Percentiles rank a stretch among this genome's conserved stretches.
These are phyloP conservation scores for Diversispora epigaea DNA, from an alignment of 192 early-diverging fungal species.

Conservation along the genomic window DNA sequence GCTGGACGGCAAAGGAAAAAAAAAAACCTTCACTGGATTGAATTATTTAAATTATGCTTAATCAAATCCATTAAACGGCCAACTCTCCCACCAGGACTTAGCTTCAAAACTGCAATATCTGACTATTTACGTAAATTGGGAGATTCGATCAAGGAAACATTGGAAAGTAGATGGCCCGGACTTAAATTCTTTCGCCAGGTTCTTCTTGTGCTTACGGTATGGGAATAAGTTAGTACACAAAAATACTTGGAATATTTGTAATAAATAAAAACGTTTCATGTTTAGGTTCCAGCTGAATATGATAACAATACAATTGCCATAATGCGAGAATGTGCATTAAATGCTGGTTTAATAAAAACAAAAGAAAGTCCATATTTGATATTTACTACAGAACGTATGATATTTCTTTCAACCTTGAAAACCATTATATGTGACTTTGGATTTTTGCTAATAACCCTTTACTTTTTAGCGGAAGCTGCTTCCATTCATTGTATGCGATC, in stretches of 20 bases:
- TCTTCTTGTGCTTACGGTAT: background rate
- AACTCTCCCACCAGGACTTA: background rate
- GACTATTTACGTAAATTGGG: slow-evolving; percentile 17
- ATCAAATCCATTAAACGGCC: background rate
- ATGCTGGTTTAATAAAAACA: slow-evolving; percentile 48
- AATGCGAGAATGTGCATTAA: slow-evolving; percentile 53
- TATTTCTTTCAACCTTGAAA: background rate
- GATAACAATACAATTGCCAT: slow-evolving; percentile 43
- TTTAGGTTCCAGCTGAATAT: slow-evolving; percentile 32
- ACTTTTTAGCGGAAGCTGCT: slow-evolving; percentile 16
- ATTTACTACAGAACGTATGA: slow-evolving; percentile 13
- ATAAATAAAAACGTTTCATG: background rate
- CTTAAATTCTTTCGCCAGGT: slow-evolving; percentile 8
- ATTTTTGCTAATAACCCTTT: background rate
- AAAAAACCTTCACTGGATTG: background rate
- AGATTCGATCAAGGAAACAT: background rate
- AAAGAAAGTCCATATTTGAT: background rate
- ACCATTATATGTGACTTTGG: background rate
- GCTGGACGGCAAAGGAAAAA: background rate
- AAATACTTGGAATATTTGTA: too few species aligned
- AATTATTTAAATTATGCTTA: slow-evolving; percentile 12
- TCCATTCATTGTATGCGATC: background rate
- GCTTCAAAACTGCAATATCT: background rate
- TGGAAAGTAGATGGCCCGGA: background rate
- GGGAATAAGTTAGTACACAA: too few species aligned